Base-by-base conservation (phyloP, 2,329 filamentous ascomycete species). In the Aspergillus clavatus region DNA sequence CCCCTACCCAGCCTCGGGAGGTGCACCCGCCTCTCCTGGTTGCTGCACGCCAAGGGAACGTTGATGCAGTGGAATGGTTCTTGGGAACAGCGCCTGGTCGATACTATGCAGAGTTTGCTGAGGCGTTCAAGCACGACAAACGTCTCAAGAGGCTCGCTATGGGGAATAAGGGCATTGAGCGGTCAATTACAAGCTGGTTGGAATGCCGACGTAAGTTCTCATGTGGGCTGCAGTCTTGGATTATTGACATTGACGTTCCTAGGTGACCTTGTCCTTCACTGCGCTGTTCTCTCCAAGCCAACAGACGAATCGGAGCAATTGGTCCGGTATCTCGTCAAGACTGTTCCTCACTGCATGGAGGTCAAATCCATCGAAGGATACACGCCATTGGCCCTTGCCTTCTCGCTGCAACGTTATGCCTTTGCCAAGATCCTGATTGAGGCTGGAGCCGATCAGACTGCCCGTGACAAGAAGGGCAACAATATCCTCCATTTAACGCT, bases 41-140 rank as follows among this genome's bases (percentile, higher is more conserved):
- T 12, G 24, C 24, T 7, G 18, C 28, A 5, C 12, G 23, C 16
- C 45, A 2, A 40, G 66, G 81, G 3, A 84, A 73, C 16, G 61
- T 91, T n/a, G 78, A 84, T 29, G 76, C 77, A 14, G 79, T 88
- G 0, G 82, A 93, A 58, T 94, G 86, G 80, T 87, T 91, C 62
- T 66, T 89, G 44, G 82, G 84, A 46, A 84, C 87, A 49, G 77
- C 80, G 1, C 86, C 88, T 0, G 68, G 80, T 53, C 75, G 81
- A 22, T 73, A 79, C 43, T 93, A 93, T 58, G 66, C 75, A 21
- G 80, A 87, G 37, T 93, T 89, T 59, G 75, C 82, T 0, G 77
- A 81, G 52, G 63, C 71, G 1, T 78, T 86, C 43, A 73, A 73
- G 48, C 72, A 81, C 19, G 83, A 91, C 50, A 66, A 75, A 41